Conservation (phyloP, 179 eudicot genomes). For the Beta macrorhiza region DNA sequence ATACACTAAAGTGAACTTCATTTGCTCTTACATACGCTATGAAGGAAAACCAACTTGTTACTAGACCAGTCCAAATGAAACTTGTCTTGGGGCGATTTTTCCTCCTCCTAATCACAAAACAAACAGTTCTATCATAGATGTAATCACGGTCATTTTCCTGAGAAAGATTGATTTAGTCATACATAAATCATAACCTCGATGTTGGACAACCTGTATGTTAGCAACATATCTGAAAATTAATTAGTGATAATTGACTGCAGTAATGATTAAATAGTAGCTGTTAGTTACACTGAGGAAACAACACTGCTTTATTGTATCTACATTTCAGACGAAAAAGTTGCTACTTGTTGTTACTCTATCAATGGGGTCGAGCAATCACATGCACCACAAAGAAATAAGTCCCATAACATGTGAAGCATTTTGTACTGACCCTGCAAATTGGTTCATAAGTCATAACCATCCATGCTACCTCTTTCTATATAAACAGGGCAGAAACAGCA, state of each 20-base stretch:
- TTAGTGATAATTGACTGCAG: constrained; percentile 10
- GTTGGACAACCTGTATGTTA: neutral
- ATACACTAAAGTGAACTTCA: too few relatives aligned
- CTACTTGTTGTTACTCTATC: constrained; percentile 23
- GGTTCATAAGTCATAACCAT: constrained; percentile 11
- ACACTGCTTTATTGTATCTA: neutral
- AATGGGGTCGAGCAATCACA: constrained; percentile 31
- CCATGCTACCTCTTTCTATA: constrained; percentile 31
- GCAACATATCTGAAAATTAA: neutral
- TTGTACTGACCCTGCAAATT: constrained; percentile 14
- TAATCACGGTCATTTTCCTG: neutral
- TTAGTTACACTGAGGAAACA: neutral
- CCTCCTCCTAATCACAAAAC: neutral
- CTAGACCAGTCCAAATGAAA: too few relatives aligned
- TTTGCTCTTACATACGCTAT: too few relatives aligned
- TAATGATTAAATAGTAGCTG: neutral
- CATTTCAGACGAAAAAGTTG: constrained; percentile 26
- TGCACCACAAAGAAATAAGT: constrained; percentile 23
- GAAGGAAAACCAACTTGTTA: too few relatives aligned
- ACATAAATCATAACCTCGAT: neutral
- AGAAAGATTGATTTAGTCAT: neutral
- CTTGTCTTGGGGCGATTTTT: too few relatives aligned
- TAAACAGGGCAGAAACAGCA: constrained; percentile 5
- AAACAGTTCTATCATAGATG: neutral
- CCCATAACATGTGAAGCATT: constrained; percentile 24